Base-by-base conservation (phyloP, 495 filamentous ascomycete genomes). In the Aspergillus bertholletiae region DNA sequence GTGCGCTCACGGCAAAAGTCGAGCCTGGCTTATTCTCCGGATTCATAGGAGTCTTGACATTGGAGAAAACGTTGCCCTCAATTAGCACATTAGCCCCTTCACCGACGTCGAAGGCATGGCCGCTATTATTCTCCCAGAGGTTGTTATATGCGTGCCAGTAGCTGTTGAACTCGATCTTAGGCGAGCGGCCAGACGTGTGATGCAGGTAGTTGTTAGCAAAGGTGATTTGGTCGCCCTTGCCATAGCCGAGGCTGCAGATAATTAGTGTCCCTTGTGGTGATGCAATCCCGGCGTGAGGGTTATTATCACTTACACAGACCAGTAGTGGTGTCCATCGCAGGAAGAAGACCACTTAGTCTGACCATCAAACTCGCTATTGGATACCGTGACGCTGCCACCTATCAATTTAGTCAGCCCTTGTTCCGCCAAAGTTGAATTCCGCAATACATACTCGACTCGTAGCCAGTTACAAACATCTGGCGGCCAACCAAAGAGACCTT, bases 301-400 rank as follows among this genome's bases (percentile, higher is more conserved):
- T 15, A 30, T 20, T 4, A 9, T 1, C 1, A 53, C 52, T 55
- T 60, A 72, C 60, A 83, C 61, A 22, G 67, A 74, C 79, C 79
- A 81, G 72, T 83, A 82, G 60, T 81, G 79, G 57, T 81, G 70
- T 17, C 74, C 72, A 47, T 83, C 76, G 53, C 79, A 82, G 23
- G 70, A 73, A 15, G 78, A 74, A 26, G 74, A 78, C 72, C 74
- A 82, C 54, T 57, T 67, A 1, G 77, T 79, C 13, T 56, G 53
- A 27, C 79, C 79, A 49, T 82, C 75, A 53, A 82, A 74, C 54
- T 82, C 71, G 46, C 68, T 73, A 58, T 73, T 69, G 43, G 71
- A 66, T 56, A 69, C 65, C 34, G 73, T 73, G 11, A 68, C 69
- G 34, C 52, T 48, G 13, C 56, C 58, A 41, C 62, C 65, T 65